A percentile compares a stretch with the other conserved stretches of the same genome.
These are phyloP conservation scores for Entonaema liquescens DNA, from an alignment of 495 filamentous ascomycete genomes.

Conservation along the genomic window DNA sequence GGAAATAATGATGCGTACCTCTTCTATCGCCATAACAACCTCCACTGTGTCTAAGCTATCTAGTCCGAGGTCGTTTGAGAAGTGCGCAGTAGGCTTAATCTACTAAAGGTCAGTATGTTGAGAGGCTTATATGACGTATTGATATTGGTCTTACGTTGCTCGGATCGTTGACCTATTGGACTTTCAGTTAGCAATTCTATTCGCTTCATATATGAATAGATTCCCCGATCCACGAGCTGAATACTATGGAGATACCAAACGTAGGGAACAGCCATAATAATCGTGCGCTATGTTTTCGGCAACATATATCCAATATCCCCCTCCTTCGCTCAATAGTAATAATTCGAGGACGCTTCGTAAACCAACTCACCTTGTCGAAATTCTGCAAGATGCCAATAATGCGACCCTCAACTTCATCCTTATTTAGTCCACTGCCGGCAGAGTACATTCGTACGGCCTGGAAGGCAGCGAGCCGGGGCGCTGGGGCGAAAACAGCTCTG, in stretches of 20 bases:
- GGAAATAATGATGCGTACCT: conserved; percentile 66
- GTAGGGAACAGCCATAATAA: background rate
- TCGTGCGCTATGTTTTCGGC: background rate
- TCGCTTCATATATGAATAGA: conserved; percentile 1
- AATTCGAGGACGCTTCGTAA: conserved; percentile 11
- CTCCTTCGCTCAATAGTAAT: background rate
- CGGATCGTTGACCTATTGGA: conserved; percentile 72
- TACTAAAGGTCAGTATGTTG: conserved; percentile 52
- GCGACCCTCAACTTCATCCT: conserved; percentile 87
- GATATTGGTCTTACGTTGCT: conserved; percentile 67
- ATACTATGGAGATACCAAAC: background rate
- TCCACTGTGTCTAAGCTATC: conserved; percentile 98
- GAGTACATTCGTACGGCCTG: conserved; percentile 84
- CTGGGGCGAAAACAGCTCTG: conserved; percentile 64
- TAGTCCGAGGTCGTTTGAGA: conserved; percentile 92
- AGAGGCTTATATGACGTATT: conserved; percentile 1
- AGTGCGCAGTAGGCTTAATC: conserved; percentile 85
- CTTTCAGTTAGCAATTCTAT: conserved; percentile 39
- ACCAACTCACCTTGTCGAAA: conserved; percentile 90
- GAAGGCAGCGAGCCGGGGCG: conserved; percentile 60
- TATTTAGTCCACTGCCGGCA: conserved; percentile 75
- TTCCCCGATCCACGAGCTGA: background rate
- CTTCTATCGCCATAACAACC: conserved; percentile 99
- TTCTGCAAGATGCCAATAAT: conserved; percentile 91
- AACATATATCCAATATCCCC: background rate